phyloP scores from a whole-genome alignment of 257 asterid genomes.

The Petrea volubilis region DNA sequence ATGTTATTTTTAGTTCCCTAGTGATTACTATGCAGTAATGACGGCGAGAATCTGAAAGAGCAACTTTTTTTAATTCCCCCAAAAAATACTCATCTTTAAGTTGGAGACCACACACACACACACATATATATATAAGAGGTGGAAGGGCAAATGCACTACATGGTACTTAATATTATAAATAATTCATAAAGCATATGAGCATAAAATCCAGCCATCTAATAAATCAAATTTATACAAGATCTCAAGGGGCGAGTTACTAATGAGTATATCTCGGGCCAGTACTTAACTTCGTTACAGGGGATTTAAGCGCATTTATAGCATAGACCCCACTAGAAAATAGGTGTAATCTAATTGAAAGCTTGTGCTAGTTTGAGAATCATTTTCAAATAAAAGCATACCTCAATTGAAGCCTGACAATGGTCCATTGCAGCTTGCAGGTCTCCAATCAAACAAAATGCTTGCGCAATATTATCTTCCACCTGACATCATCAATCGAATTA shows the following conservation, averaged over 20 bases:
- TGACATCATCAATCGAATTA: constrained; percentile 30
- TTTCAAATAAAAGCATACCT: constrained; percentile 41
- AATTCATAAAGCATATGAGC: neutral
- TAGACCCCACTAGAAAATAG: constrained; percentile 11
- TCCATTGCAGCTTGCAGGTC: constrained; percentile 59
- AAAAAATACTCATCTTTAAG: neutral
- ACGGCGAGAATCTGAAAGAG: too few species aligned
- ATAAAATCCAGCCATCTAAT: neutral
- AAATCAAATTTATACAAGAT: constrained; percentile 6
- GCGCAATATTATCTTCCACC: constrained; percentile 84
- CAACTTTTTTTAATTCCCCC: too few species aligned
- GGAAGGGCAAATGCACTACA: neutral
- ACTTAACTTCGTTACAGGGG: neutral
- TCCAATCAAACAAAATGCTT: constrained; percentile 71
- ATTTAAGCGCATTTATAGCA: neutral
- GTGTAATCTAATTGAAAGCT: neutral
- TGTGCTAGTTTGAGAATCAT: constrained; percentile 7
- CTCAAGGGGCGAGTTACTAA: neutral
- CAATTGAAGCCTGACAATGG: constrained; percentile 77
- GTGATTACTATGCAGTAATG: neutral
- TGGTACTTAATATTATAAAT: neutral
- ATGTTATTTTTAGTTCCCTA: neutral
- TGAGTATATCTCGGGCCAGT: neutral
- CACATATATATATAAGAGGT: neutral
- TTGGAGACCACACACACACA: too few species aligned